Percentiles rank a stretch among this genome's conserved stretches.
Conservation (phyloP, 2,329 filamentous ascomycete species). For the Colletotrichum filicis region DNA sequence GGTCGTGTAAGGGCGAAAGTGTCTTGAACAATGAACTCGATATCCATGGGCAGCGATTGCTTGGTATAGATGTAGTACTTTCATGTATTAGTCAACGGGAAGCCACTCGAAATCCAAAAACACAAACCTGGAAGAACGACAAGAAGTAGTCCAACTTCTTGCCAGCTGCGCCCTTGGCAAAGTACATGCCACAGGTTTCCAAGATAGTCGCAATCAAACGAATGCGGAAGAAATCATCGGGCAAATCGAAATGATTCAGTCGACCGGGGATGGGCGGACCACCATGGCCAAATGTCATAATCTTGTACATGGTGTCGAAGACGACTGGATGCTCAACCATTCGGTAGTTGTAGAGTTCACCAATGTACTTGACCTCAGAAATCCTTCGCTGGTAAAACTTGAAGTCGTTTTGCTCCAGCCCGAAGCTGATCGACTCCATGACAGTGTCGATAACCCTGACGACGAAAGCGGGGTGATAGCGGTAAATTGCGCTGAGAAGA, state of each 20-base stretch:
- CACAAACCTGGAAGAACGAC: constrained; percentile 83
- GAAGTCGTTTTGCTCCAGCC: constrained; percentile 96
- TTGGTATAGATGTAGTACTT: constrained; percentile 95
- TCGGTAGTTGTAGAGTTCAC: constrained; percentile 96
- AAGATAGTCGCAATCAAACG: constrained; percentile 89
- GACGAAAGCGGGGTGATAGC: constrained; percentile 92
- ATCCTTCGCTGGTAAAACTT: constrained; percentile 95
- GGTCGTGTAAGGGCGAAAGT: constrained; percentile 86
- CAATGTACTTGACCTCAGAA: constrained; percentile 95
- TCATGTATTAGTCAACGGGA: constrained; percentile 28
- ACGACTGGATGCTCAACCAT: constrained; percentile 96
- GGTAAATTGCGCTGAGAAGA: constrained; percentile 86
- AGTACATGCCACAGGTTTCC: constrained; percentile 96
- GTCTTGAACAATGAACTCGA: constrained; percentile 96
- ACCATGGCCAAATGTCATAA: constrained; percentile 92
- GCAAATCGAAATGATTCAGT: constrained; percentile 82
- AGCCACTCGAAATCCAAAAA: background rate
- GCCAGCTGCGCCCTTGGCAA: constrained; percentile 90
- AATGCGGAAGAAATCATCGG: constrained; percentile 96
- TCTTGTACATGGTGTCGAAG: constrained; percentile 94
- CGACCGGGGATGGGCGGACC: constrained; percentile 85
- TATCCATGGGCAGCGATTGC: constrained; percentile 90
- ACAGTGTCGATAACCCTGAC: constrained; percentile 93
- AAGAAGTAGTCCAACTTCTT: constrained; percentile 99
- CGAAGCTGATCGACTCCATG: constrained; percentile 86